phyloP scores from a whole-genome alignment of 2,329 filamentous ascomycete species.

The Pleomassaria siparia region DNA sequence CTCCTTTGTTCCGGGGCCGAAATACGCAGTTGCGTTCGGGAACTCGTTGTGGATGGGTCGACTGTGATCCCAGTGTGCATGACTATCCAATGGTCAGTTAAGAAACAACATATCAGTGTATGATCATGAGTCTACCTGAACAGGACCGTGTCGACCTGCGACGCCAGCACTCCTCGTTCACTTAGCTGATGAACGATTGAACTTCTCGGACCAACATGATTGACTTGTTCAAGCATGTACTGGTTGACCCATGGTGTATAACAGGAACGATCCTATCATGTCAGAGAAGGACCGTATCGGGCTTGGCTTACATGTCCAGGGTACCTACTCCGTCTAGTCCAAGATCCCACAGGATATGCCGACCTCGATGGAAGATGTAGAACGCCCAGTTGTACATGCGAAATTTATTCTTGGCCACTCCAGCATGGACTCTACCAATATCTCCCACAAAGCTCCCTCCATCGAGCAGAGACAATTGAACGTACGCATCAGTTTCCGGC shows the following conservation, averaged over 20 bases:
- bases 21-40: constrained; percentile 31
- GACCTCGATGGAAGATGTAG: constrained; percentile 25
- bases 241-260: constrained; percentile 39
- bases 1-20: constrained; percentile 32
- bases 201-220: constrained; percentile 30
- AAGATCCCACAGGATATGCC: constrained; percentile 36
- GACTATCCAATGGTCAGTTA: constrained; percentile 17
- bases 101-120: neutral
- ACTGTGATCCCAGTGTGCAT: constrained; percentile 39
- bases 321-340: constrained; percentile 31
- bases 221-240: constrained; percentile 29
- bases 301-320: constrained; percentile 1
- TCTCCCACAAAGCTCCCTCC: constrained; percentile 38
- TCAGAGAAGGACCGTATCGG: constrained; percentile 1
- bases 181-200: constrained; percentile 30
- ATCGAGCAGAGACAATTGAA: constrained; percentile 32
- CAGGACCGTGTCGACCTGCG: constrained; percentile 28
- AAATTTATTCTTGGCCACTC: constrained; percentile 25
- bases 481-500: constrained; percentile 21
- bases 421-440: constrained; percentile 29
- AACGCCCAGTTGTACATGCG: constrained; percentile 42
- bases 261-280: constrained; percentile 26
- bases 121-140: constrained; percentile 25
- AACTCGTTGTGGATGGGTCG: constrained; percentile 32
- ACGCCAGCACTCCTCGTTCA: constrained; percentile 20